Evolutionary conservation across 169 alveolate species (phyloP), one percentile per base, ranked within the genome.

Genomic region (Babesia bigemina): DNA sequence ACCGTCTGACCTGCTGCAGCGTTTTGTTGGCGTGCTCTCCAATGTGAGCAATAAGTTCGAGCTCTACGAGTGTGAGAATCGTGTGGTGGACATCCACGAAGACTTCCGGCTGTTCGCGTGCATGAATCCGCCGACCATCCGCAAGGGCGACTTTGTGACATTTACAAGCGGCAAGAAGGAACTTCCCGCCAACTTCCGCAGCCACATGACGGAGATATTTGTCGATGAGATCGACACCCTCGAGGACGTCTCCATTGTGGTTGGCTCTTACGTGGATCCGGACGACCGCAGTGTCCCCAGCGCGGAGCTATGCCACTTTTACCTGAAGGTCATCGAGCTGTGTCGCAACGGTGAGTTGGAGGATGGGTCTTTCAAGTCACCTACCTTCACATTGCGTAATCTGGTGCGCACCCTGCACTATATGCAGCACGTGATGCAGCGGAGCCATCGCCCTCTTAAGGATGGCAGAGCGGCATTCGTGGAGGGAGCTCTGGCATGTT

Each of bases 81-180:
- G 91, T 26, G 88, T 62, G 55, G 91, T 96, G 22, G 86, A 90
- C 69, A 92, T 94, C 36, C 99, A 98, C 70, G 93, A 95, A 33
- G 91, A 95, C 74, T 98, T 98, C 84, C 92, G 99, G 52, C 78
- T 98, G 19, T 97, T 98, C 65, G 98, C 99, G 42, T 97, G 99
- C 89, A 97, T 98, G 99, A 98, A 98, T 84, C 99, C 99, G 22
- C 98, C 98, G 19, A 69, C 87, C 60, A 76, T 79, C 53, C 63
- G 74, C 75, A 62, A 70, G 85, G 47, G 79, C 78, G 93, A 74
- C 86, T 44, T 86, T 84, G 85, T 90, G 90, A 61, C 91, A 93
- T 78, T 90, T 86, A 92, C 92, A 22, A 93, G 96, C 29, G 99
- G 99, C 53, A 98, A 98, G 93, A 96, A 97, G 89, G 97, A 97